Base-by-base conservation (phyloP, 2,329 filamentous ascomycete species). In the Corniculantispora saksenae region DNA sequence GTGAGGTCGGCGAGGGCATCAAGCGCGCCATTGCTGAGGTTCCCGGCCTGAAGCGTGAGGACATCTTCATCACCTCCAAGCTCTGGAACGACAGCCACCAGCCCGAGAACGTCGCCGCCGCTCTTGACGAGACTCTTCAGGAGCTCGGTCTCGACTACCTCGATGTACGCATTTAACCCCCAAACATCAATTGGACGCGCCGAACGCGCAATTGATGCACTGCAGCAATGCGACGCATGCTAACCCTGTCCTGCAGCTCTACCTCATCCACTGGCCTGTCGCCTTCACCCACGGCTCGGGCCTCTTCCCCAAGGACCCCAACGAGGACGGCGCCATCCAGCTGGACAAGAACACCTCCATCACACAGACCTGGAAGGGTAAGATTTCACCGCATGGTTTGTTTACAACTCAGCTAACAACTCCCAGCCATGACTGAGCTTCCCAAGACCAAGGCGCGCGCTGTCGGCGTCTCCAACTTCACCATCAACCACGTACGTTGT, bases 381-480 rank as follows among this genome's bases (percentile, higher is more conserved):
- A 56, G 66, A 43, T 40, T 6, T 3, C 21, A 2, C 13, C 12
- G 19, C 0, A 19, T 1, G 10, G 3, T 19, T 8, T 8, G 23
- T 35, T 23, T 13, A n/a, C 21, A 19, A 40, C 19, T 47, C 7
- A 47, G 53, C 63, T 64, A 50, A 60, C 59, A n/a, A 43, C 12
- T 21, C 5, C 9, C 48, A 78, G 79, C 79, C 61, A 72, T 87
- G 73, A 85, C 84, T 67, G 79, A 86, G 77, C 83, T 89, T 19
- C 83, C 84, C 66, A 85, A 82, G 69, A 81, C 79, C 69, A 90
- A 90, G 76, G 86, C 84, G 69, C 84, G 83, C 75, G 86, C 89
- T 78, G 86, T 91, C 70, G 89, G 89, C 73, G 88, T 92, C 68
- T 91, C 89, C 76, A 92, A 92, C 83, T 92, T 91, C 72, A 84